Evolutionary conservation across 2,329 filamentous ascomycete species (phyloP).

Genomic region (Fusarium falciforme): DNA sequence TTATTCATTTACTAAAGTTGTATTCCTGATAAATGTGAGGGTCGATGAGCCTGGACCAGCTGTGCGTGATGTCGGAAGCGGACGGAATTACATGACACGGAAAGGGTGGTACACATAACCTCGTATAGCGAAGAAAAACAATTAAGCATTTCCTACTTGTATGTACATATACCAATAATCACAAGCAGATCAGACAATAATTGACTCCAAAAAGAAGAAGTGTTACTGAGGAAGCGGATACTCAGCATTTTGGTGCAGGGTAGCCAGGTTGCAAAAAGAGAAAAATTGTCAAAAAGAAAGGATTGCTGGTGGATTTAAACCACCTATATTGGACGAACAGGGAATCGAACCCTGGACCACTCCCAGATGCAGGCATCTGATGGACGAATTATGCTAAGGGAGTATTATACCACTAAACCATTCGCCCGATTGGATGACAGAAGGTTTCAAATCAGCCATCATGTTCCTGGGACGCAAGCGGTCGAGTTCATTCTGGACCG

Average conservation of each 20-base stretch:
- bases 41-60: not conserved
- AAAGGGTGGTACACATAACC: not conserved
- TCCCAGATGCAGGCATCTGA: slow-evolving; percentile 33
- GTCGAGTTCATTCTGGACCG: not conserved
- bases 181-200: not conserved
- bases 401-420: slow-evolving; percentile 50
- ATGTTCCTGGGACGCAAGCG: not conserved
- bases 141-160: no score
- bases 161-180: no score
- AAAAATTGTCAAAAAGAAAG: slow-evolving; percentile 26
- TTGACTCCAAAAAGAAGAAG: not conserved
- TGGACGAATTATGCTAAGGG: slow-evolving; percentile 44
- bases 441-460: rapidly evolving
- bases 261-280: not conserved
- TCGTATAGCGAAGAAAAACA: not conserved
- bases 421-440: slow-evolving; percentile 38
- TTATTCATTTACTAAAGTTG: not conserved
- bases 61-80: not conserved
- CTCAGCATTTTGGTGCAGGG: not conserved
- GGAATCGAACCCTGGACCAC: slow-evolving; percentile 49
- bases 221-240: not conserved
- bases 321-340: slow-evolving; percentile 43
- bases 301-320: slow-evolving; percentile 30
- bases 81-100: not conserved
- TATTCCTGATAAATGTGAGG: not conserved